Evolutionary conservation across 306 rosid genomes (phyloP).

Genomic region (Canavalia gladiata): DNA sequence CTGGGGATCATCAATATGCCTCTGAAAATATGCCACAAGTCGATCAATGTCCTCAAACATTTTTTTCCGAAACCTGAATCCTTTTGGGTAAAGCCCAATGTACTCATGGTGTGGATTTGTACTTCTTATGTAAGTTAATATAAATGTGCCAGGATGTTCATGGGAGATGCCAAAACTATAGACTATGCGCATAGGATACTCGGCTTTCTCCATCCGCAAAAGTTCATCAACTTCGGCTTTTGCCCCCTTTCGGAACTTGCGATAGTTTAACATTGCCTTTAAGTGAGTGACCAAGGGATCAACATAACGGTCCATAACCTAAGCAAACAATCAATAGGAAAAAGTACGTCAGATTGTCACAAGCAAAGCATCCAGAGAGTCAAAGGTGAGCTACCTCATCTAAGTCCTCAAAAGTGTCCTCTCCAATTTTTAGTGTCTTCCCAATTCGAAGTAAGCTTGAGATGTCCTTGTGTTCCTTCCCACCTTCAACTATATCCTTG

Average conservation of each 20-base stretch:
- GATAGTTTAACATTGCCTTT: slow-evolving; percentile 86
- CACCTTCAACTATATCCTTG: slow-evolving; percentile 96
- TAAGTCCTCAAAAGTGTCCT: slow-evolving; percentile 97
- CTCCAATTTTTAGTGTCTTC: slow-evolving; percentile 96
- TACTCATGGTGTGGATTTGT: slow-evolving; percentile 98
- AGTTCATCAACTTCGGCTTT: slow-evolving; percentile 95
- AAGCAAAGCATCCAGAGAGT: slow-evolving; percentile 24
- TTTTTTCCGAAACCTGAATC: slow-evolving; percentile 94
- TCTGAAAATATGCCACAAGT: slow-evolving; percentile 90
- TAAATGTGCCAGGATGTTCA: slow-evolving; percentile 99
- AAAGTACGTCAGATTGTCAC: slow-evolving; percentile 5
- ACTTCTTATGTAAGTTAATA: slow-evolving; percentile 86
- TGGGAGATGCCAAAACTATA: slow-evolving; percentile 91
- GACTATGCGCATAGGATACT: slow-evolving; percentile 87
- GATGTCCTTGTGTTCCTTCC: slow-evolving; percentile 96
- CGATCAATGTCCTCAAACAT: slow-evolving; percentile 97
- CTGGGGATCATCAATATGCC: slow-evolving; percentile 90
- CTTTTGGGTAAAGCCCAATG: slow-evolving; percentile 96
- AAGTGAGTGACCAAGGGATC: slow-evolving; percentile 93
- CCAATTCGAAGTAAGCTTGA: slow-evolving; percentile 96
- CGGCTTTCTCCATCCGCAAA: slow-evolving; percentile 79
- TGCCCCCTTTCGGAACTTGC: slow-evolving; percentile 85
- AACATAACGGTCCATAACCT: slow-evolving; percentile 99
- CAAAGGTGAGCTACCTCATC: slow-evolving; percentile 76
- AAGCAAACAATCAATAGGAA: slow-evolving; percentile 32